These are phyloP conservation scores for Phytopythium delawarense DNA, from an alignment of 352 stramenopile genomes.

Conservation along the genomic window DNA sequence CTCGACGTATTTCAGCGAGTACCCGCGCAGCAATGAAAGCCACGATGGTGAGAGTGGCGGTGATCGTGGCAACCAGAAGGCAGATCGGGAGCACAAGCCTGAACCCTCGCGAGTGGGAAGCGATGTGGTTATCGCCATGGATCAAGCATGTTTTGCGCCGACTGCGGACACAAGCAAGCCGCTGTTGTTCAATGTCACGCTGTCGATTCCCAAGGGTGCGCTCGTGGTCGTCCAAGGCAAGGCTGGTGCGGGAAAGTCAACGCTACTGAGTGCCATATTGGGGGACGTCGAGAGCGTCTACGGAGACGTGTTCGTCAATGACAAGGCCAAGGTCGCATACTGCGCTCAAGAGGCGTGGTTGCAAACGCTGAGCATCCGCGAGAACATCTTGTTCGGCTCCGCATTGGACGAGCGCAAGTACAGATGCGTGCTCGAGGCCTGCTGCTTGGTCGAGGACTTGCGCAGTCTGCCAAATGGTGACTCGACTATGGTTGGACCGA, in stretches of 20 bases:
- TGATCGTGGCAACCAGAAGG: not conserved
- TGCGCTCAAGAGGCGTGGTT: conserved; percentile 94
- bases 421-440: conserved; percentile 59
- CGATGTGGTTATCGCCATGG: conserved; percentile 30
- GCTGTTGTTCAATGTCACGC: conserved; percentile 53
- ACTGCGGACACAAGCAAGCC: conserved; percentile 19
- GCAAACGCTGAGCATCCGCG: conserved; percentile 93
- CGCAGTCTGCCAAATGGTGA: conserved; percentile 53
- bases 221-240: conserved; percentile 57
- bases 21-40: not conserved
- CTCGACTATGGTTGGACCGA: conserved; percentile 34
- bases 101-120: not conserved
- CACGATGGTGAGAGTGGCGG: not conserved
- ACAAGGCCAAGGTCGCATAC: conserved; percentile 55
- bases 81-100: not conserved
- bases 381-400: conserved; percentile 97
- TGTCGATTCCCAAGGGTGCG: conserved; percentile 37
- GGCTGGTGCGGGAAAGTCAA: conserved; percentile 61
- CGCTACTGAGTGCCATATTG: conserved; percentile 45
- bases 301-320: conserved; percentile 32
- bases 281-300: conserved; percentile 38
- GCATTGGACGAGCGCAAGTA: conserved; percentile 60
- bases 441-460: conserved; percentile 41
- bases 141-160: conserved; percentile 41
- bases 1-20: conserved; percentile 16